Evolutionary conservation across 495 filamentous ascomycete genomes (phyloP), one percentile per base, ranked within the genome.

Genomic region (Penicillium coffeae): DNA sequence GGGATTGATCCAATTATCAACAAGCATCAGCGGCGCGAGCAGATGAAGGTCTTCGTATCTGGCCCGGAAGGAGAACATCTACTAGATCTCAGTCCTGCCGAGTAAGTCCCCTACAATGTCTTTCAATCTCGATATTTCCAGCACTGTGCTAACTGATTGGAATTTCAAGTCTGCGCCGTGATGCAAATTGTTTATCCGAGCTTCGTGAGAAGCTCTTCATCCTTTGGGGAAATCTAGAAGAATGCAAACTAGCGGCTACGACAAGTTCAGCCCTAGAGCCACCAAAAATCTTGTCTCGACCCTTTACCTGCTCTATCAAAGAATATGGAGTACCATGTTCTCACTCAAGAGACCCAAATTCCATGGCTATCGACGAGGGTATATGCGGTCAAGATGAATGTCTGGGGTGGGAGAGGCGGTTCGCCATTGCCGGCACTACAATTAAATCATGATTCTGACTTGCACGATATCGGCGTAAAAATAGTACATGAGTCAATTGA

Each of bases 161-260:
- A 48, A 3, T 39, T n/a, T n/a, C n/a, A n/a, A 87, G 76, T 64
- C 78, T 96, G 7, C 78, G 77, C 14, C 57, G 57, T 41, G 64
- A 86, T 30, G 33, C 59, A 4, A 30, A 57, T 0, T 52, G 60
- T 2, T 64, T 94, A 6, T 54, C 36, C 20, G 45, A 63, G 7
- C 65, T 96, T 1, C 72, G 78, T 33, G 81, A 95, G 58, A 84
- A 83, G 58, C 76, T 96, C 13, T 91, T 83, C 63, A 69, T 79
- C 22, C 74, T 97, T 7, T 97, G 92, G 90, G 92, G 92, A 3
- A 77, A 94, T 49, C 77, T 96, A 6, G 84, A 89, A 62, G 89
- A 95, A 60, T 50, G 59, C 38, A 88, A 87, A 51, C 45, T 44
- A 37, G 42, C n/a, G n/a, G n/a, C n/a, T n/a, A n/a, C n/a, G n/a